Conservation (phyloP, 495 filamentous ascomycete species). For the Hyaloscypha bicolor region DNA sequence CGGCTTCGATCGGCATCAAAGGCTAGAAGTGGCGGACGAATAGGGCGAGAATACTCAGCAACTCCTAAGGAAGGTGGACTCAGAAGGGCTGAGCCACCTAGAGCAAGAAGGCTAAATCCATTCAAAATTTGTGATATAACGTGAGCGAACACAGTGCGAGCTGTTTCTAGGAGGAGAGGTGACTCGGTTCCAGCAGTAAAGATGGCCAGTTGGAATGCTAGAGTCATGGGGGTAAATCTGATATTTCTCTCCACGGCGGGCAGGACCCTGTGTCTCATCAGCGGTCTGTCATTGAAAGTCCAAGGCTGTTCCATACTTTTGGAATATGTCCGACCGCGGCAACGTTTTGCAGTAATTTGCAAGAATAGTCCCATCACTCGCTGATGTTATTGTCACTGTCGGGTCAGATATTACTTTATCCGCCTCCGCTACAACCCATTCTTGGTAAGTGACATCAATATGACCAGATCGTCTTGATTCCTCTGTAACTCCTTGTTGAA, state of each 20-base stretch:
- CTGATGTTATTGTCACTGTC: not conserved
- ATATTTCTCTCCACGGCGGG: not conserved
- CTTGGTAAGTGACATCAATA: not conserved
- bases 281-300: not conserved
- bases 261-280: not conserved
- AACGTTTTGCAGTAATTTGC: not conserved
- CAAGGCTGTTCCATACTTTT: not conserved
- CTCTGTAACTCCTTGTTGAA: not conserved
- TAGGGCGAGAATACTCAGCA: not conserved
- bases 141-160: not conserved
- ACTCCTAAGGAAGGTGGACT: not conserved
- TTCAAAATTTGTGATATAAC: not conserved
- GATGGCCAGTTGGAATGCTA: not conserved
- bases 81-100: not conserved
- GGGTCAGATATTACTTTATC: not conserved
- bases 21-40: not conserved
- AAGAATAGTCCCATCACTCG: not conserved
- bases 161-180: not conserved
- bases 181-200: not conserved
- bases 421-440: constrained; percentile 1
- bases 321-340: constrained; percentile 4
- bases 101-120: not conserved
- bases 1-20: not conserved
- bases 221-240: not conserved
- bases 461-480: not conserved